Base-by-base conservation (phyloP, 192 early-diverging fungal genomes). In the Backusella westeae region DNA sequence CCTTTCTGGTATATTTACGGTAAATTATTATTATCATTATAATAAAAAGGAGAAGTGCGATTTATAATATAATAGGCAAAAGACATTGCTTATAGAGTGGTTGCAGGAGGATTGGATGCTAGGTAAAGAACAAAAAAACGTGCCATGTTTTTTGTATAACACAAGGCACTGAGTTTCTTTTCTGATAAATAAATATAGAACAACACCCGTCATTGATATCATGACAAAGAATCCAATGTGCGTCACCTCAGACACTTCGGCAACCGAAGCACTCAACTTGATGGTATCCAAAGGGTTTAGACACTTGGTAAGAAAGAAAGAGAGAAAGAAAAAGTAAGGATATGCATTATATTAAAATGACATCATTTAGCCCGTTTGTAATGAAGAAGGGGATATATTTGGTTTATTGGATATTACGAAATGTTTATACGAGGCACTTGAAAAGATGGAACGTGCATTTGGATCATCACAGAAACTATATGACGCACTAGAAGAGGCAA, bases 61-160 rank as follows among this genome's bases (percentile, higher is more conserved):
- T 49, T 49, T 49, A 75, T 29, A 34, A 26, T 26, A 44, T 34
- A 68, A 46, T 70, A 79, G 73, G 98, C 96, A 70, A 99, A 98
- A 86, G 98, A 99, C 85, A 87, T 99, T 65, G 94, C 97, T 35
- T 98, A 95, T 83, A 87, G 97, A 35, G 96, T 98, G 17, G 96
- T 98, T 19, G 97, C 95, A 19, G 91, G 90, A 73, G 67, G 67
- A 34, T 77, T 83, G 26, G 82, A 83, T 68, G 46, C 81, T 46
- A 75, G 81, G 81, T 82, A 76, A 39, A 36, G 19, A 68, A 41
- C 5, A 14, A 69, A 75, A 65, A 32, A 52, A 34, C 39, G 56
- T 63, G 56, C 26, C 19, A 17, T 38, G 34, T 39, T 26, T 32
- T 21, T 9, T 56, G 53, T 56, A 21, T 8, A 26, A 26, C 8